Conservation (phyloP, 352 stramenopile genomes). For the Aphanomyces stellatus region DNA sequence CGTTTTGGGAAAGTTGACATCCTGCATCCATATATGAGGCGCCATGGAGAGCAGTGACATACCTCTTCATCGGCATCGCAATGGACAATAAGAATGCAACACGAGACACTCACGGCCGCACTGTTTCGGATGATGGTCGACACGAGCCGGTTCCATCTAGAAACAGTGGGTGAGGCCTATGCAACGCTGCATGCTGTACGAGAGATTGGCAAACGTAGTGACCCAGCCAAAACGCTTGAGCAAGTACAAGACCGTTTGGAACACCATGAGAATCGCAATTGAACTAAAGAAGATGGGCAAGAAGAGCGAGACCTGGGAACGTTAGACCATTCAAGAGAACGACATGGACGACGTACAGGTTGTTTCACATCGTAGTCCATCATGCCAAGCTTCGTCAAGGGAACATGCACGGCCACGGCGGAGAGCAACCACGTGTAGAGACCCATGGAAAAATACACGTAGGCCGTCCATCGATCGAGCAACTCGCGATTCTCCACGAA, state of each 20-base stretch:
- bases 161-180: background rate
- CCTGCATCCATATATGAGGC: background rate
- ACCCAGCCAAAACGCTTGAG: slow-evolving; percentile 39
- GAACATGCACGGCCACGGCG: slow-evolving; percentile 62
- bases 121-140: slow-evolving; percentile 78
- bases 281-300: slow-evolving; percentile 82
- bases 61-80: slow-evolving; percentile 42
- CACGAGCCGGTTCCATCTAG: slow-evolving; percentile 59
- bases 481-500: slow-evolving; percentile 81
- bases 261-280: slow-evolving; percentile 60
- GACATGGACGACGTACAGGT: slow-evolving; percentile 32
- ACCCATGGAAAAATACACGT: slow-evolving; percentile 81
- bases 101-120: slow-evolving; percentile 69
- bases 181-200: slow-evolving; percentile 25
- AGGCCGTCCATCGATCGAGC: slow-evolving; percentile 76
- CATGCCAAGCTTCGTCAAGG: slow-evolving; percentile 56
- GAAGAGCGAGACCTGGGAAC: slow-evolving; percentile 57
- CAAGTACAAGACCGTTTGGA: slow-evolving; percentile 32
- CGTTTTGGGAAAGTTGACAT: slow-evolving; percentile 24
- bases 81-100: slow-evolving; percentile 72
- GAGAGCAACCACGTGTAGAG: slow-evolving; percentile 80
- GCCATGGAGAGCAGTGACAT: background rate
- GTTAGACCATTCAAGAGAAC: background rate
- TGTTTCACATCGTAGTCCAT: slow-evolving; percentile 79
- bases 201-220: slow-evolving; percentile 59